phyloP scores from a whole-genome alignment of 73 alveolate species.

The Paramecium pentaurelia region DNA sequence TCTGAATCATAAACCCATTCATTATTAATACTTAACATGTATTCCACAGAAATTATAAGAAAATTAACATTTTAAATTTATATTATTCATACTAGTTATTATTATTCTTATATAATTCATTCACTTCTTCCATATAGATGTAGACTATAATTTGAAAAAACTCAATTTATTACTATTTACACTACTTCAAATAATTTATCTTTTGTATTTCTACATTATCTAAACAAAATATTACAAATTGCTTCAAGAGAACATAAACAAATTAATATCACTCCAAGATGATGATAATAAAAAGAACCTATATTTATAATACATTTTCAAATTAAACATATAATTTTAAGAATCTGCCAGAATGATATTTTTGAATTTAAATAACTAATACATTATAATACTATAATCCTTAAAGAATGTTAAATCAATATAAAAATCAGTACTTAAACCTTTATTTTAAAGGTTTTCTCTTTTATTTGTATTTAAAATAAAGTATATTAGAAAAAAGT shows the following conservation, averaged over 20 bases:
- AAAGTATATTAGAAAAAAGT: too few relatives aligned
- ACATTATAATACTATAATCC: neutral
- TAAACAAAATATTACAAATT: neutral
- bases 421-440: neutral
- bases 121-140: neutral
- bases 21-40: neutral
- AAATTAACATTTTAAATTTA: neutral
- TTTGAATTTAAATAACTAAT: neutral
- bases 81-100: neutral
- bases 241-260: neutral
- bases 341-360: neutral
- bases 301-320: neutral
- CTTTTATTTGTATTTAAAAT: too few relatives aligned
- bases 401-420: neutral
- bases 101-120: neutral
- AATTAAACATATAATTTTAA: neutral
- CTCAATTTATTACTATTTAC: neutral
- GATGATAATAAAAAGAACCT: neutral
- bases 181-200: neutral
- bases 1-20: neutral
- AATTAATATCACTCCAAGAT: too few relatives aligned
- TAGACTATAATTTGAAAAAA: neutral
- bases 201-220: neutral
- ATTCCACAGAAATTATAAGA: constrained; percentile 15
- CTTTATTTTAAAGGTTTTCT: neutral